Conservation (phyloP, 257 asterid species). For the Lithospermum erythrorhizon region DNA sequence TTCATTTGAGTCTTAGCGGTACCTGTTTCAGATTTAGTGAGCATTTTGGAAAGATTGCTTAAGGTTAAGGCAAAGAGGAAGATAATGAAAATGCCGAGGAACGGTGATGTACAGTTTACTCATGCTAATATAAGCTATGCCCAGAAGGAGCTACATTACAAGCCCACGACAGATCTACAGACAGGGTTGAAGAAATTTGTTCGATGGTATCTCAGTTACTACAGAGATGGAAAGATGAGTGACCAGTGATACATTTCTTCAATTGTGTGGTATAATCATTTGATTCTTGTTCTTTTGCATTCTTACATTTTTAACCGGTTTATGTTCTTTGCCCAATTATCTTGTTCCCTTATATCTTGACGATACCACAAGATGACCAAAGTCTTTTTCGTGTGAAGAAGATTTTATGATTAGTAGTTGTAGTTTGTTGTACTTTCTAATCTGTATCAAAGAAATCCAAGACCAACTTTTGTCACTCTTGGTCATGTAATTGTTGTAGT, state of each 20-base stretch:
- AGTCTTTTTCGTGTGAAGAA: slow-evolving; percentile 26
- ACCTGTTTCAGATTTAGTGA: slow-evolving; percentile 83
- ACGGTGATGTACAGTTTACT: slow-evolving; percentile 87
- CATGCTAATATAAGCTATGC: slow-evolving; percentile 92
- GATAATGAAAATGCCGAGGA: slow-evolving; percentile 81
- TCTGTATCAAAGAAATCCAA: slow-evolving; percentile 22
- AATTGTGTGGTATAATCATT: slow-evolving; percentile 43
- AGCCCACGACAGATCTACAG: slow-evolving; percentile 85
- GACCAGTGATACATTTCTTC: slow-evolving; percentile 47
- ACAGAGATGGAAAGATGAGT: slow-evolving; percentile 68
- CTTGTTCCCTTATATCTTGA: slow-evolving; percentile 35
- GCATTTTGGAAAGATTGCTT: slow-evolving; percentile 79
- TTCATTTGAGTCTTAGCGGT: slow-evolving; percentile 88
- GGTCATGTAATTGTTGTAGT: slow-evolving; percentile 49
- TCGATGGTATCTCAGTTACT: slow-evolving; percentile 81
- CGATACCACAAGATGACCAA: slow-evolving; percentile 24
- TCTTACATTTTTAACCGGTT: slow-evolving; percentile 54
- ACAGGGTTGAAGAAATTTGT: slow-evolving; percentile 95
- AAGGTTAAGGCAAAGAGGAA: slow-evolving; percentile 75
- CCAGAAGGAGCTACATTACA: slow-evolving; percentile 77
- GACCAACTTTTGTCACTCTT: slow-evolving; percentile 25
- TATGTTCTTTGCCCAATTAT: slow-evolving; percentile 25
- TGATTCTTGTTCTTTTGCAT: slow-evolving; percentile 53
- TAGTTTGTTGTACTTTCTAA: slow-evolving; percentile 18
- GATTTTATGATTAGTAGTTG: slow-evolving; percentile 19